Evolutionary conservation across 192 early-diverging fungal genomes (phyloP), one percentile per base, ranked within the genome.

Genomic region (Geranomyces michiganensis): DNA sequence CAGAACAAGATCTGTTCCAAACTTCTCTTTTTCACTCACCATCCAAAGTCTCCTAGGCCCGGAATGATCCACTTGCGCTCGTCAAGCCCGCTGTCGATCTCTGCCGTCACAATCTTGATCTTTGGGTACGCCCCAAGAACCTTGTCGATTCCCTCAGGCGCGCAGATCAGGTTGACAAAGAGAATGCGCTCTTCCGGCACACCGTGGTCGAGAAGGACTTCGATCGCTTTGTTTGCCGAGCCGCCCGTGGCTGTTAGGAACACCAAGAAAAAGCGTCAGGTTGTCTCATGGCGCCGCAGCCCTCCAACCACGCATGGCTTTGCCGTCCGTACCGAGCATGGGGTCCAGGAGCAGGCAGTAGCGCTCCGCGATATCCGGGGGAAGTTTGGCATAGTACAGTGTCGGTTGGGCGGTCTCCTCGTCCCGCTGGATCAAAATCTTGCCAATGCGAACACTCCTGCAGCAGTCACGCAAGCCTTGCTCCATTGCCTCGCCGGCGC

Each of bases 341-440:
- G 95, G 95, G 68, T 97, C 95, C 21, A 97, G 84, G 29, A 97
- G 81, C 47, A 97, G 77, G 55, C 62, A 65, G 80, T 87, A 94
- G 58, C 94, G 88, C 46, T 85, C 81, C 1, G 85, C 81, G 67
- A 94, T 93, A 72, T 95, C 95, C 62, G 87, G 87, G 32, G 95
- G 95, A 30, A 97, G 83, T 79, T 97, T 97, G 8, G 91, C 87
- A 75, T 97, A 97, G 80, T 90, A 97, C 51, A 97, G 84, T 85
- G 87, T 33, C 13, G 95, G 91, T 76, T 87, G 76, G 7, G 92
- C 93, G 10, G 95, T 97, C 72, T 92, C 92, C 81, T 97, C 95
- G 72, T 97, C 92, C 66, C 95, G 85, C 78, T 97, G 95, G 69
- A 97, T 97, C 56, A 97, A 71, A 33, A 97, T 94, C 82, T 97